These are phyloP conservation scores for Sugiyamaella novakii DNA, from an alignment of 1,139 yeast genomes.

Conservation along the genomic window DNA sequence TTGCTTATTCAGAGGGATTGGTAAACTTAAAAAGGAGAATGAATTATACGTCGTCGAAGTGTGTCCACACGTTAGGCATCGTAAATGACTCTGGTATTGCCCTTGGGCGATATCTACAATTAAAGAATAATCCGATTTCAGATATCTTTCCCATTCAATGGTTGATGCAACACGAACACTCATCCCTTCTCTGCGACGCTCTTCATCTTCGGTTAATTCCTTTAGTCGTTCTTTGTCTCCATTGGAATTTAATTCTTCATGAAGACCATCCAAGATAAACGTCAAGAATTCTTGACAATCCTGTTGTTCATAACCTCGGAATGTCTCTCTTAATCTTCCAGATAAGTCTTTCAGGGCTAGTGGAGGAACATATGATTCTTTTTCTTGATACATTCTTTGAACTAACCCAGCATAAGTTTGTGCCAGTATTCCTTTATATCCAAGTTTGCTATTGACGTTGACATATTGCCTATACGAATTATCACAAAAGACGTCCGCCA, in stretches of 20 bases:
- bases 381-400: conserved; percentile 57
- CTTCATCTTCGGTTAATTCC: conserved; percentile 73
- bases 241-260: conserved; percentile 81
- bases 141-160: conserved; percentile 91
- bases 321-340: conserved; percentile 70
- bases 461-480: conserved; percentile 71
- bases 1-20: conserved; percentile 55
- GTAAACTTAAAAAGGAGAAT: conserved; percentile 73
- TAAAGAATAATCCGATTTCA: conserved; percentile 80
- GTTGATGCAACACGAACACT: conserved; percentile 86
- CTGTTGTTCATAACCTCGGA: conserved; percentile 81
- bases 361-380: conserved; percentile 57
- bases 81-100: conserved; percentile 78
- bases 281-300: conserved; percentile 92
- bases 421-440: conserved; percentile 82
- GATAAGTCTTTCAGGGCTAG: conserved; percentile 60
- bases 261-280: conserved; percentile 79
- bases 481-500: conserved; percentile 52
- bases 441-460: conserved; percentile 72
- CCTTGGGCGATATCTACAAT: conserved; percentile 90
- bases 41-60: conserved; percentile 90
- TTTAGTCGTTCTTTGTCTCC: conserved; percentile 56
- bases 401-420: conserved; percentile 68
- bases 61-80: conserved; percentile 70
- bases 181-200: conserved; percentile 67